Conservation (phyloP, 257 asterid genomes). For the Avicennia marina region DNA sequence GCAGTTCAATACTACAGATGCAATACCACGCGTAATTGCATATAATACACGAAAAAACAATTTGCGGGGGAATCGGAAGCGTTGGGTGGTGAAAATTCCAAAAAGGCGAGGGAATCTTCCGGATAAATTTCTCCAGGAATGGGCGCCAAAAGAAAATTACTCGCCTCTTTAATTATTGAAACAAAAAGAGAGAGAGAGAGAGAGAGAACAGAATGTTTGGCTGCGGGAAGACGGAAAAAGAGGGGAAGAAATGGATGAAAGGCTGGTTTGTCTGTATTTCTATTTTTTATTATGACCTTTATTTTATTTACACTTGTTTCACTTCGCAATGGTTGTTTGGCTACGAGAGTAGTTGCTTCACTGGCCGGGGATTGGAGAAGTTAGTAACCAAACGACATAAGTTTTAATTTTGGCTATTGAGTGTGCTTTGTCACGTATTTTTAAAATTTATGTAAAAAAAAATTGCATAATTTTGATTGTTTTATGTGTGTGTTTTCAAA, state of each 20-base stretch:
- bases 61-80: neutral
- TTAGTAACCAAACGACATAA: too few species aligned
- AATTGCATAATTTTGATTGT: too few species aligned
- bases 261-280: neutral
- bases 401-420: too few species aligned
- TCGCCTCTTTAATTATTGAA: slow-evolving; percentile 14
- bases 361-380: too few species aligned
- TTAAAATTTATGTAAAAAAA: too few species aligned
- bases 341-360: neutral
- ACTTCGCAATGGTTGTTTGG: neutral
- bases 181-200: neutral
- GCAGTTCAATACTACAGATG: slow-evolving; percentile 10
- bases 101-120: slow-evolving; percentile 27
- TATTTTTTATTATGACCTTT: neutral
- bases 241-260: neutral
- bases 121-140: slow-evolving; percentile 23
- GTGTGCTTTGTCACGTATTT: too few species aligned
- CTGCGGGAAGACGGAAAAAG: slow-evolving; percentile 11
- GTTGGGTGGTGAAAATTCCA: slow-evolving; percentile 19
- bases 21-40: slow-evolving; percentile 16
- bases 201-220: slow-evolving; percentile 19
- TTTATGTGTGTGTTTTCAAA: too few species aligned
- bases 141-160: slow-evolving; percentile 53
- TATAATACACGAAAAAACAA: neutral
- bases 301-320: neutral